These are phyloP conservation scores for Populus hybrid DNA, from an alignment of 441 rosid species.

Conservation along the genomic window DNA sequence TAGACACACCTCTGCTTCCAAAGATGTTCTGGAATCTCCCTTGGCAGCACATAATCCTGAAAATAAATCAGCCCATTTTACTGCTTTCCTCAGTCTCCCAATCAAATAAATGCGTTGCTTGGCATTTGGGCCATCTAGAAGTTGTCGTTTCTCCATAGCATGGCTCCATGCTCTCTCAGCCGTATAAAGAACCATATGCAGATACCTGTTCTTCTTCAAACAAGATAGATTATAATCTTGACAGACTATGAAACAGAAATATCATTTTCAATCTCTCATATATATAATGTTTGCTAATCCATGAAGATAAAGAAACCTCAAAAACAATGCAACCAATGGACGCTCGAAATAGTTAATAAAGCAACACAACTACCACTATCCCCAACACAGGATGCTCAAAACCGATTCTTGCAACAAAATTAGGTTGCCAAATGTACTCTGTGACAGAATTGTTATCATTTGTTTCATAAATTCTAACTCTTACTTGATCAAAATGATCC, in stretches of 20 bases:
- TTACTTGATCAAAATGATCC: not conserved
- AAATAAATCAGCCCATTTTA: conserved; percentile 85
- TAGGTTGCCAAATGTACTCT: not conserved
- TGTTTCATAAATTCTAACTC: not conserved
- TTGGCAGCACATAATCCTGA: conserved; percentile 71
- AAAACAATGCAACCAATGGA: not conserved
- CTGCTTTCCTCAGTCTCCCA: conserved; percentile 95
- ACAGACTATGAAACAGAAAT: conserved; percentile 11
- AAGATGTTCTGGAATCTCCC: conserved; percentile 86
- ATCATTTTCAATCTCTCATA: not conserved
- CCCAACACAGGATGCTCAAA: no score
- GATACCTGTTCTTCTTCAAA: conserved; percentile 53
- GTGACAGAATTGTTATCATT: not conserved
- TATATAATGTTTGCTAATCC: not conserved
- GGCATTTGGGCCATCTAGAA: conserved; percentile 92
- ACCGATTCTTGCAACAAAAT: not conserved
- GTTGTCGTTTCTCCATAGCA: conserved; percentile 98
- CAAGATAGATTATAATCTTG: conserved; percentile 18
- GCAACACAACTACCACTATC: no score
- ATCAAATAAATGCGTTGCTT: conserved; percentile 82
- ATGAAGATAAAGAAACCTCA: not conserved
- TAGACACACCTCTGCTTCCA: conserved; percentile 85
- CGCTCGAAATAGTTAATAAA: not conserved
- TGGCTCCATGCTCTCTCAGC: conserved; percentile 99
- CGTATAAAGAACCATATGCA: conserved; percentile 86